A percentile compares a stretch with the other conserved stretches of the same genome.
Conservation (phyloP, 2,329 filamentous ascomycete genomes). For the Berkeleyomyces basicola region DNA sequence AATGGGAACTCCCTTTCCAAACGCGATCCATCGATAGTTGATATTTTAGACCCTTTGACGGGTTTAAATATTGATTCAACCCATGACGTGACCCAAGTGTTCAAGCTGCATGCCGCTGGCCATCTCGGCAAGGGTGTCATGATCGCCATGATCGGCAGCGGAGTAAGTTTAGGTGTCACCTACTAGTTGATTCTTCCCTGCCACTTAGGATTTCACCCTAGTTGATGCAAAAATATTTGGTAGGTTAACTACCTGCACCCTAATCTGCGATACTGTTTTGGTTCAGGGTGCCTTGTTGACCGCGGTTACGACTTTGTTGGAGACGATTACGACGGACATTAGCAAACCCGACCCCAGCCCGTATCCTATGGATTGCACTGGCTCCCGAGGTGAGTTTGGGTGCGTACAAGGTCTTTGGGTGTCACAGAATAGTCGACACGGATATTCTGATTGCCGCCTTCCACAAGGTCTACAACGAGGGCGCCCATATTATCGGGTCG, state of each 20-base stretch:
- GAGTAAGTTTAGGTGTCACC: constrained; percentile 29
- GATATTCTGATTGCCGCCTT: constrained; percentile 44
- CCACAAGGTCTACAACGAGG: constrained; percentile 43
- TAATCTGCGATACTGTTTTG: constrained; percentile 47
- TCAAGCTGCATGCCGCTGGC: constrained; percentile 32
- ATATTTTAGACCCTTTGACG: not conserved
- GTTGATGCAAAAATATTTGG: not conserved
- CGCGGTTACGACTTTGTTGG: constrained; percentile 43
- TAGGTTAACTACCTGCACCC: constrained; percentile 46
- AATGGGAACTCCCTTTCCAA: not conserved
- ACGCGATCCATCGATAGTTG: not conserved
- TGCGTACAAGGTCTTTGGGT: constrained; percentile 41
- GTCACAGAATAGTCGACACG: constrained; percentile 30
- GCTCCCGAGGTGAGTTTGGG: constrained; percentile 40
- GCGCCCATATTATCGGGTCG: constrained; percentile 37
- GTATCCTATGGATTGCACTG: constrained; percentile 38
- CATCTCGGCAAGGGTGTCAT: constrained; percentile 35
- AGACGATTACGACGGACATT: constrained; percentile 33
- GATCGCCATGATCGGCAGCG: constrained; percentile 37
- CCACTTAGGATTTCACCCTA: not conserved
- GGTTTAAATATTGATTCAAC: constrained; percentile 23
- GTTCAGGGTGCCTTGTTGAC: constrained; percentile 38
- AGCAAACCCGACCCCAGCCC: constrained; percentile 25
- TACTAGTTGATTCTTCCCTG: too few relatives aligned
- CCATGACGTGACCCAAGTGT: constrained; percentile 40